Evolutionary conservation across 78 protist species (phyloP).

Genomic region (Polysphondylium violaceum): DNA sequence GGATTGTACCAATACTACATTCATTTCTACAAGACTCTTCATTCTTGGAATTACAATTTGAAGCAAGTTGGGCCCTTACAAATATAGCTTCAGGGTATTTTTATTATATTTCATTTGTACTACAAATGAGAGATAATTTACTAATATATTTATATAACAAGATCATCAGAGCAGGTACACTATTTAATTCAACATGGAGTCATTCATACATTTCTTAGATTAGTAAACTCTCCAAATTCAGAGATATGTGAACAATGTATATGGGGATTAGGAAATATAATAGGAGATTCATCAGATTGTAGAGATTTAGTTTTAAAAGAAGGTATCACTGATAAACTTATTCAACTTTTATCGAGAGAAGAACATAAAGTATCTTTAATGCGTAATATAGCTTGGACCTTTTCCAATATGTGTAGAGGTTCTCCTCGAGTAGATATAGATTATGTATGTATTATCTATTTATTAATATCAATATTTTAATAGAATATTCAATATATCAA

Average conservation of each 20-base stretch:
- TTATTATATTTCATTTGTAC: neutral
- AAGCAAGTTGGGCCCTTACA: conserved; percentile 13
- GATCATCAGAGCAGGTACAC: too few species aligned
- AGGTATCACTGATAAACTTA: neutral
- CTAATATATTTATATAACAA: too few species aligned
- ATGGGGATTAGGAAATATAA: conserved; percentile 14
- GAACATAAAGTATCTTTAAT: neutral
- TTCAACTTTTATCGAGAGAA: too few species aligned
- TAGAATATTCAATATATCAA: too few species aligned
- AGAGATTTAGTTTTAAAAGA: conserved; percentile 1
- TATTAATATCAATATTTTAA: too few species aligned
- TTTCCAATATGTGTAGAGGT: conserved; percentile 7
- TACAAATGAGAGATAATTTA: too few species aligned
- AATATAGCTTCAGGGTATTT: neutral
- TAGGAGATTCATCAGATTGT: conserved; percentile 8
- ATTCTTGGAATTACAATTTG: neutral
- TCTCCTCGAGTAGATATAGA: neutral
- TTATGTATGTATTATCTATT: neutral
- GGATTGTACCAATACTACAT: conserved; percentile 34
- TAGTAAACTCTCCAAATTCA: too few species aligned
- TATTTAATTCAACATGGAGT: too few species aligned
- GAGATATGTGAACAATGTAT: conserved; percentile 4
- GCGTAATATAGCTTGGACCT: conserved; percentile 13
- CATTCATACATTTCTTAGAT: too few species aligned
- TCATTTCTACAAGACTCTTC: neutral